These are phyloP conservation scores for Hibiscus syriacus DNA, from an alignment of 345 rosid species.

Conservation along the genomic window DNA sequence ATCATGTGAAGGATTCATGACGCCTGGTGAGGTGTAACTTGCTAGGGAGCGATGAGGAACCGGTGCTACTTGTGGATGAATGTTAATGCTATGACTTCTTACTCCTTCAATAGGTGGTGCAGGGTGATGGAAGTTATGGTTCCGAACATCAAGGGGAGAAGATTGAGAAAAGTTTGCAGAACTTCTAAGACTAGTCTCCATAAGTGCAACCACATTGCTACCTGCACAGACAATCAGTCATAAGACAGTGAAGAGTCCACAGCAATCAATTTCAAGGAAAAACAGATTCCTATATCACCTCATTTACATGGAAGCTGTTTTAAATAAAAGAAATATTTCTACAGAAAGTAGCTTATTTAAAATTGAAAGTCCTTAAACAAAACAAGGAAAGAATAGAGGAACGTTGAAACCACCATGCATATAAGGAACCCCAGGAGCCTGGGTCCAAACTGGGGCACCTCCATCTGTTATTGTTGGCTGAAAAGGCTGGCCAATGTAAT, in stretches of 20 bases:
- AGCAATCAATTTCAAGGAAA: too few relatives aligned
- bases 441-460: not conserved
- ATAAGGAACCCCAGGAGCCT: not conserved
- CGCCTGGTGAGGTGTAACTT: slow-evolving; percentile 31
- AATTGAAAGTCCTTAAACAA: not conserved
- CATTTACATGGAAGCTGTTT: too few relatives aligned
- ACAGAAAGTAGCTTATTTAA: too few relatives aligned
- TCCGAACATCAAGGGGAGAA: slow-evolving; percentile 29
- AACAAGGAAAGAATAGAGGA: not conserved
- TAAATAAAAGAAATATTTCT: too few relatives aligned
- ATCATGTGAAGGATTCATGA: slow-evolving; percentile 34
- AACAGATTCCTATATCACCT: too few relatives aligned
- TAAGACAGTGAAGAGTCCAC: too few relatives aligned
- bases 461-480: not conserved
- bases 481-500: not conserved
- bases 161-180: slow-evolving; percentile 32
- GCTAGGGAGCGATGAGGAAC: slow-evolving; percentile 30
- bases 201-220: slow-evolving; percentile 24
- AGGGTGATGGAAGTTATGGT: too few relatives aligned
- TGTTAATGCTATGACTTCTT: slow-evolving; percentile 46
- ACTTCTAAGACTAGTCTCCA: slow-evolving; percentile 45
- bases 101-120: slow-evolving; percentile 46
- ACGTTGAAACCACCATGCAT: not conserved
- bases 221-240: too few relatives aligned
- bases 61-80: too few relatives aligned